These are phyloP conservation scores for Suillus plorans DNA, from an alignment of 768 basidiomycete species.

Conservation along the genomic window DNA sequence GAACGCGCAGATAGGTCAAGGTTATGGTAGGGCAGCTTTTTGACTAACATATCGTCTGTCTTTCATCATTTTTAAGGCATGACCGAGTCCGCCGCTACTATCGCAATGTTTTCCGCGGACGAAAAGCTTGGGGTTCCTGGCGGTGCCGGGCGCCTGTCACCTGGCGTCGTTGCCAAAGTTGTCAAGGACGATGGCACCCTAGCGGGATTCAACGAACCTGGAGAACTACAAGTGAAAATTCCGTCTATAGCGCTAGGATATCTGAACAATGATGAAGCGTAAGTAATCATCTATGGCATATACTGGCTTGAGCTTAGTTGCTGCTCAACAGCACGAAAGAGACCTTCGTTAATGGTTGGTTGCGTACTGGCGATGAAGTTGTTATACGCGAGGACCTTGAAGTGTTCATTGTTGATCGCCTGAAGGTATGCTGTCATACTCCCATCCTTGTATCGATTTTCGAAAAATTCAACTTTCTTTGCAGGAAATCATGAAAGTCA, in stretches of 20 bases:
- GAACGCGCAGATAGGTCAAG: conserved; percentile 63
- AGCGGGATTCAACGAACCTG: conserved; percentile 55
- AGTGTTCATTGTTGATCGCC: conserved; percentile 59
- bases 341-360: conserved; percentile 73
- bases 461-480: conserved; percentile 9
- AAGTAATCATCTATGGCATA: conserved; percentile 24
- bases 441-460: neutral
- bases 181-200: conserved; percentile 57
- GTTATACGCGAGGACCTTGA: conserved; percentile 53
- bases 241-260: conserved; percentile 45
- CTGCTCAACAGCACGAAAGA: conserved; percentile 53
- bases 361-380: conserved; percentile 68
- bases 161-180: conserved; percentile 54
- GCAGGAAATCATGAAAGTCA: conserved; percentile 68
- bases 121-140: conserved; percentile 53
- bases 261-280: conserved; percentile 61
- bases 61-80: conserved; percentile 42
- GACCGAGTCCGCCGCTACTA: conserved; percentile 62
- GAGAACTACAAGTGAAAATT: conserved; percentile 53
- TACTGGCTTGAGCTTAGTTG: neutral
- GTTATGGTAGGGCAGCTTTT: conserved; percentile 44
- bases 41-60: neutral
- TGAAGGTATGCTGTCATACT: conserved; percentile 45
- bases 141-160: conserved; percentile 46
- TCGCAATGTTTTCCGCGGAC: conserved; percentile 48